Base-by-base conservation (phyloP, 139 green algal genomes). In the Dunaliella primolecta region DNA sequence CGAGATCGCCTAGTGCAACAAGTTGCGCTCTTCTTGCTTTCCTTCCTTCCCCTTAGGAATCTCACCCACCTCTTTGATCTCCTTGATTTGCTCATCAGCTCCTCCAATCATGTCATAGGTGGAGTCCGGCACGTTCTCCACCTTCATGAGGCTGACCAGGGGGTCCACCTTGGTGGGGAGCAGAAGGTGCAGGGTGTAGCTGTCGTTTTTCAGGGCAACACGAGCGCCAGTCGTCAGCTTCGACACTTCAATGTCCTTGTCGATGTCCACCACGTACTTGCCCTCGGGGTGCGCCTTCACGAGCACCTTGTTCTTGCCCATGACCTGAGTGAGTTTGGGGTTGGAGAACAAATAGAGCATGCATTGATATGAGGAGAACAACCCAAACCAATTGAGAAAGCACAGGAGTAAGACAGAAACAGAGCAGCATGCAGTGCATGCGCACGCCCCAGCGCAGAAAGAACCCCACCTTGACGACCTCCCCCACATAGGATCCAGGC, bases 91-190 rank as follows among this genome's bases (percentile, higher is more conserved):
- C 93, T 99, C 95, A 87, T 99, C 97, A 55, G 98, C 92, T 0
- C 97, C 97, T 27, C 97, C 97, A 84, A 99, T 98, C 97, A 99
- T 99, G 92, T 99, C 97, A 90, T 99, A 99, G 3, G 97, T 99
- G 2, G 95, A 98, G 90, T 99, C 97, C 0, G 97, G 97, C 80
- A 99, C 97, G 94, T 99, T 99, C 91, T 99, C 97, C n/a, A 99
- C 97, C 93, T 99, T 99, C 96, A 99, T 99, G 20, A 91, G 81
- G 81, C 86, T 91, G 36, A 95, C 92, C 75, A 95, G 85, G 0
- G 92, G 91, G 86, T 94, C 91, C n/a, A 94, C 93, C 90, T 98
- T 98, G 79, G 94, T 98, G 72, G 97, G 97, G 78, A 99, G 93
- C 81, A 98, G 84, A 64, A 98, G 90, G 92, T 99, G 97, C 87